Conservation (phyloP, 257 asterid genomes). For the Solanum ossicruentum region DNA sequence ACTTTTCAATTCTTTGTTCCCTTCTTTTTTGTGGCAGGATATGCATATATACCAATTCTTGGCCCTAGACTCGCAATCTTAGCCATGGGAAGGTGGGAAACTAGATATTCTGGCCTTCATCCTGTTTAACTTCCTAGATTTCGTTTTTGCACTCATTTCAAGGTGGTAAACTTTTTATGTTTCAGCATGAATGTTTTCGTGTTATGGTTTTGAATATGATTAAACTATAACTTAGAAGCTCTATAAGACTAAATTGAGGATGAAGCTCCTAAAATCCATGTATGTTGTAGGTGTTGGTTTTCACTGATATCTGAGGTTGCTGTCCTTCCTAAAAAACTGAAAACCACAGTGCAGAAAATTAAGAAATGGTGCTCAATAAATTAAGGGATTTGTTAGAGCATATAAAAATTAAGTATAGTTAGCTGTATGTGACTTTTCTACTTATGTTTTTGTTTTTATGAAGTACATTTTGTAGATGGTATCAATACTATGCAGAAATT, state of each 20-base stretch:
- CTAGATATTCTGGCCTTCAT: background rate
- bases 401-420: background rate
- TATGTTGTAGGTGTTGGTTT: background rate
- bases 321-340: background rate
- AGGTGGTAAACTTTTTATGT: background rate
- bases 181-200: background rate
- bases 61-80: background rate
- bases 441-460: background rate
- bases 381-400: background rate
- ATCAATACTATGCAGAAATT: background rate
- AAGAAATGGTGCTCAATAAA: background rate
- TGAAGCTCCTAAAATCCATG: background rate
- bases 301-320: background rate
- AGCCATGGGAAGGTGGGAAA: background rate
- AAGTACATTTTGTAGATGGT: background rate
- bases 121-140: background rate
- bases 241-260: background rate
- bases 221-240: background rate
- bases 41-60: background rate
- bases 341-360: background rate
- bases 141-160: background rate
- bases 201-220: background rate
- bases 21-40: background rate
- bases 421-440: background rate
- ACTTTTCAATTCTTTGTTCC: slow-evolving; percentile 14